These are phyloP conservation scores for Chlorella variabilis DNA, from an alignment of 163 green algal species.

Conservation along the genomic window DNA sequence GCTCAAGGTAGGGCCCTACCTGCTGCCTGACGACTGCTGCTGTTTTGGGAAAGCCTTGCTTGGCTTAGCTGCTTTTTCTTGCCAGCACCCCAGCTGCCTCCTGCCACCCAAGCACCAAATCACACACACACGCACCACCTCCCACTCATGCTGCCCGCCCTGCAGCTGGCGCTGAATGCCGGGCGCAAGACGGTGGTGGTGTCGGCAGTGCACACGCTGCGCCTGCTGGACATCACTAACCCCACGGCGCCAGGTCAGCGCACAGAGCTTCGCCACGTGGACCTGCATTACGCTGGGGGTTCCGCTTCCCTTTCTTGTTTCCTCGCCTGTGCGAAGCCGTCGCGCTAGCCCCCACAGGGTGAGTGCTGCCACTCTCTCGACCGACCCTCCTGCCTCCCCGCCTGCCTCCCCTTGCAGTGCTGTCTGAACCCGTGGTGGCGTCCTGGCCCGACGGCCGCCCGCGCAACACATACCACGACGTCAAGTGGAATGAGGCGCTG, in stretches of 20 bases:
- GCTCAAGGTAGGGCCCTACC: constrained; percentile 22
- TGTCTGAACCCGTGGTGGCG: not conserved
- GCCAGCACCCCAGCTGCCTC: no score
- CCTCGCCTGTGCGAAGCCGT: no score
- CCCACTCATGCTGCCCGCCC: no score
- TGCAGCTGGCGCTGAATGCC: constrained; percentile 30
- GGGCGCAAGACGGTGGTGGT: constrained; percentile 7
- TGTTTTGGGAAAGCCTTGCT: no score
- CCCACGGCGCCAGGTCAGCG: constrained; percentile 5
- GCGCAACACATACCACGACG: constrained; percentile 27
- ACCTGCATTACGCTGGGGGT: no score
- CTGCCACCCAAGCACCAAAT: no score
- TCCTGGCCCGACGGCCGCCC: constrained; percentile 12
- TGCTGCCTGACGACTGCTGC: not conserved
- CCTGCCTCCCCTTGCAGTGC: constrained; percentile 10
- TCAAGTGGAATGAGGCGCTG: constrained; percentile 26
- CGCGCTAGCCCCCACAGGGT: no score
- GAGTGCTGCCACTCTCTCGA: no score
- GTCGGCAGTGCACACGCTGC: constrained; percentile 10
- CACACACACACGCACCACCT: no score
- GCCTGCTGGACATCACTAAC: constrained; percentile 25
- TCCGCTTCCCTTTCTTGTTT: not conserved
- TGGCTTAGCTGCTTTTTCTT: no score
- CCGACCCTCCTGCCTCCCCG: not conserved
- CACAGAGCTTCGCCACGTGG: no score